phyloP scores from a whole-genome alignment of 179 eudicot genomes.

The Vitellaria paradoxa region DNA sequence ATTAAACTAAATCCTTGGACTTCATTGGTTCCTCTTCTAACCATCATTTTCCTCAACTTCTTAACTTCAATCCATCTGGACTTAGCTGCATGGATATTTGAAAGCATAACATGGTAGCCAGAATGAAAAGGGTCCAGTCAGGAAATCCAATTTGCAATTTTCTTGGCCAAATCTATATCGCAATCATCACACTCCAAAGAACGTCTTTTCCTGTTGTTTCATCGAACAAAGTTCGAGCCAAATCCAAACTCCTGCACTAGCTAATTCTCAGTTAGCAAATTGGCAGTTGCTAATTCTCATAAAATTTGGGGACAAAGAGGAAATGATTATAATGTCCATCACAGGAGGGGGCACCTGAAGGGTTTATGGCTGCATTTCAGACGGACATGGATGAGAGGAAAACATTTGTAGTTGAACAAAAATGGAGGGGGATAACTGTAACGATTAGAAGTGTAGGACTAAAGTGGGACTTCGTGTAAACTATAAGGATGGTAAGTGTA shows the following conservation, averaged over 20 bases:
- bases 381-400: too few species aligned
- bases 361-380: too few species aligned
- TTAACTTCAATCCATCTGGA: constrained; percentile 20
- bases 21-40: constrained; percentile 1
- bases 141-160: constrained; percentile 13
- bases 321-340: too few species aligned
- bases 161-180: constrained; percentile 15
- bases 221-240: constrained; percentile 16
- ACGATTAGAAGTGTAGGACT: too few species aligned
- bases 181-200: constrained; percentile 25
- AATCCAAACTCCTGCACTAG: constrained; percentile 22
- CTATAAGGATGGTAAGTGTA: too few species aligned
- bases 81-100: constrained; percentile 24
- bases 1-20: constrained; percentile 18
- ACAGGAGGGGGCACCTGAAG: too few species aligned
- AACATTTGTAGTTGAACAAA: too few species aligned
- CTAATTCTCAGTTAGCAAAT: too few species aligned
- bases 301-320: too few species aligned
- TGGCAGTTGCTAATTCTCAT: too few species aligned
- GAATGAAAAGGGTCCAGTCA: constrained; percentile 15
- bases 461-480: too few species aligned
- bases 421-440: too few species aligned
- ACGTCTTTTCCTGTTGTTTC: constrained; percentile 19
- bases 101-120: constrained; percentile 19
- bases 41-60: constrained; percentile 18